Evolutionary conservation across 1,284 basidiomycete genomes (phyloP).

Genomic region (Waitea zeae): DNA sequence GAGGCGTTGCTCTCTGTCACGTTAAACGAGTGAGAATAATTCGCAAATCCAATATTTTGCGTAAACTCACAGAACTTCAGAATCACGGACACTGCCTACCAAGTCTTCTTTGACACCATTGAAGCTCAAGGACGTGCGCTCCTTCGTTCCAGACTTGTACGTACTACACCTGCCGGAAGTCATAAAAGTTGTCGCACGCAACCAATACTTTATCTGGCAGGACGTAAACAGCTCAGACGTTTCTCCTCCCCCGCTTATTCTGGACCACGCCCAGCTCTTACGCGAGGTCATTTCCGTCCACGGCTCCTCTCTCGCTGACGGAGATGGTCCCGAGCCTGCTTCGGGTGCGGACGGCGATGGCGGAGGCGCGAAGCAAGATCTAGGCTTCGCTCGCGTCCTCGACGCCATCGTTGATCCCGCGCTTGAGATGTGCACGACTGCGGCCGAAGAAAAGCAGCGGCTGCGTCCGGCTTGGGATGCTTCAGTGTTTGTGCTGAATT

Average conservation of each 20-base stretch:
- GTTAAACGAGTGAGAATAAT: constrained; percentile 65
- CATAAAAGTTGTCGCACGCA: background rate
- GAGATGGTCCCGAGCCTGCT: constrained; percentile 24
- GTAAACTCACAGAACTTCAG: constrained; percentile 19
- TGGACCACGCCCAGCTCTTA: constrained; percentile 70
- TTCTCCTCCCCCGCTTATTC: constrained; percentile 58
- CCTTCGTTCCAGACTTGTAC: constrained; percentile 52
- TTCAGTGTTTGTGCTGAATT: constrained; percentile 73
- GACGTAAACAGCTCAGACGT: constrained; percentile 62
- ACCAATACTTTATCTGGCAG: too few species aligned
- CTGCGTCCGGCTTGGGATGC: constrained; percentile 53
- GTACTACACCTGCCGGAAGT: constrained; percentile 10
- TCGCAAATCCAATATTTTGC: too few species aligned
- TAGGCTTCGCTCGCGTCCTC: constrained; percentile 54
- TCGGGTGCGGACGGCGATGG: background rate
- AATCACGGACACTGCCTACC: constrained; percentile 65
- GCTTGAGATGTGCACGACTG: constrained; percentile 55
- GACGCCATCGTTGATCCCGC: constrained; percentile 75
- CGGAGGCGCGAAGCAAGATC: constrained; percentile 18
- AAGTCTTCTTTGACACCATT: constrained; percentile 75
- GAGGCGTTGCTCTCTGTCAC: constrained; percentile 64
- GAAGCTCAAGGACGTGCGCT: constrained; percentile 67
- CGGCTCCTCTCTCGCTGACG: constrained; percentile 59
- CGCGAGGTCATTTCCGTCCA: constrained; percentile 83
- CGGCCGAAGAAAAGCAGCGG: constrained; percentile 48